Base-by-base conservation (phyloP, 495 filamentous ascomycete genomes). In the Talaromyces ruber region DNA sequence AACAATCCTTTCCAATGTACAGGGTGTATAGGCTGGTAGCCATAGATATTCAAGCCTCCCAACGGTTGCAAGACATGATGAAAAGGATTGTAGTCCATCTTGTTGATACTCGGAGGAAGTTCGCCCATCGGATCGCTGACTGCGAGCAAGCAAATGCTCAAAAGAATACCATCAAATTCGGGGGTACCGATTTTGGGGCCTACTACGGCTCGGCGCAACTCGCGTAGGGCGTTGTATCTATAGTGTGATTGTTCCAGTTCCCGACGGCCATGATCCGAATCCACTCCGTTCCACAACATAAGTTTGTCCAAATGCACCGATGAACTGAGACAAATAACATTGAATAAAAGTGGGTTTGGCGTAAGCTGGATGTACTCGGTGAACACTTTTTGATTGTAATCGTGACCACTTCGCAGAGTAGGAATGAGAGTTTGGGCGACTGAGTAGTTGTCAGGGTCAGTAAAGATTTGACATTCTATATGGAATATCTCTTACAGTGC, bases 1-100 rank as follows among this genome's bases (percentile, higher is more conserved):
- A 60, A 28, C 25, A 60, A 51, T 4, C 39, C 59, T 30, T 51
- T 60, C 59, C 59, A 60, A n/a, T 60, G 59, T 25, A 50, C 26
- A 52, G 22, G 26, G 32, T 60, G 59, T 29, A 60, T 7, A 7
- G 59, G 39, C 43, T 60, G 21, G 21, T 60, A 51, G 16, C 59
- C 59, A 21, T 51, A 60, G 16, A 60, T 47, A 34, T 60, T 60
- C 25, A 60, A 28, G 12, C 32, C 59, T 12, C 59, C 43, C 9
- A 60, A 22, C 9, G 37, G n/a, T 28, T 28, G 39, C 22, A 60
- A 30, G n/a, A 24, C 37, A 22, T 60, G 59, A 22, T 25, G 25
- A 24, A 60, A 60, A 5, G 59, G 59, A 39, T 60, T 60, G 25
- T 60, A 32, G 43, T 60, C 59, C 26, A 26, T 47, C 26, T 50